Base-by-base conservation (phyloP, 1,284 basidiomycete genomes). In the Phylloboletellus chloephorus region DNA sequence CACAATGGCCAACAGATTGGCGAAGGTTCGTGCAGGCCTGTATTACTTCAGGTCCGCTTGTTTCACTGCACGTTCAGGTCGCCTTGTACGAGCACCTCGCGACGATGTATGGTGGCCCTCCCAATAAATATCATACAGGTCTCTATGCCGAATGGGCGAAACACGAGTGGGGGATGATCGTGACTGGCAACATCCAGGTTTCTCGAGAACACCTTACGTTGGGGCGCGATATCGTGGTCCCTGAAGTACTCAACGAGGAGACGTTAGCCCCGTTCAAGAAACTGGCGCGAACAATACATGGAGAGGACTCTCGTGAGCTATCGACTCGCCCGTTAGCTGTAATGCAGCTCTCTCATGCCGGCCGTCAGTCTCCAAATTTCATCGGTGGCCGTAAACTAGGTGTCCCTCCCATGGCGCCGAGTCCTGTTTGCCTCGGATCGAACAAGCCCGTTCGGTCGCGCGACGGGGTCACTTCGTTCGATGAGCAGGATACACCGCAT, bases 151-250 rank as follows among this genome's bases (percentile, higher is more conserved):
- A 70, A 50, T 98, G 93, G 92, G 78, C 81, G 0, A 60, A 69
- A 26, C 78, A 82, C 4, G 74, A 74, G 15, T 97, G 90, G 90
- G 94, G 91, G 0, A 87, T 96, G 69, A 69, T 97, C 40, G 67
- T 95, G 37, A 92, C 93, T 0, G 92, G 94, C 12, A 97, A 97
- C 53, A 76, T 93, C 2, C 86, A 88, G 52, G 80, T 97, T 22
- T 79, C 79, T 32, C 54, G 58, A 0, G 61, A 69, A 0, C 90
- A 95, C 58, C 72, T 95, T 1, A 75, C 84, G 1, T 72, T 92
- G 7, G 91, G 90, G 1, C 78, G 88, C 46, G 94, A 97, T 58
- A 67, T 93, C 13, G 64, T 79, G 5, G 53, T 92, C 0, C 86
- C 87, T 0, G 47, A 56, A 9, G 43, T 49, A 3, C 48, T 77